Evolutionary conservation across 148 eudicot genomes (phyloP), one percentile per base, ranked within the genome.

Genomic region (Cornus kousa): DNA sequence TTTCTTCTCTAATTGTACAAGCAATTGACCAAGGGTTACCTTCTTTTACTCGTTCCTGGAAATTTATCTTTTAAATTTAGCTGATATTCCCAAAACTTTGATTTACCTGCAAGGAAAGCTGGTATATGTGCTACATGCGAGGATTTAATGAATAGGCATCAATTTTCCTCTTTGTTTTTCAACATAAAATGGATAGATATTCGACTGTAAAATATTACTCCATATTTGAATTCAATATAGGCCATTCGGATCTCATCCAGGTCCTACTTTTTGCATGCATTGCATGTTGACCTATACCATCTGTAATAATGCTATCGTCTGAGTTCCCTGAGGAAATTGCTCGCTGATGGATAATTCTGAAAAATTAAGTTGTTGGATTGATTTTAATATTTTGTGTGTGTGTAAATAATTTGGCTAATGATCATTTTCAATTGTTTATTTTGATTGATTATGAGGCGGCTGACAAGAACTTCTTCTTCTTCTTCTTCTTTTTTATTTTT

Each of bases 31-130:
- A 28, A 4, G 40, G 19, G 23, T 48, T 4, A 16, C 68, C 17
- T 24, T 74, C 35, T 80, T 68, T 39, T 46, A 68, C 73, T 68
- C 60, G 20, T 68, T 57, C 9, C 1, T 69, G 55, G 37, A 55
- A 66, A n/a, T n/a, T 74, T 67, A 68, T 17, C 53, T 46, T 48
- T 23, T 5, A 24, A 68, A 68, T 5, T 11, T 50, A 10, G 19
- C 73, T 43, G 43, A 17, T 22, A 23, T 64, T 17, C 5, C 23
- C 5, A 16, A 66, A 43, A 23, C 23, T 32, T 64, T 43, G 70
- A 55, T 3, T 23, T 46, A 67, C 17, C 28, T 17, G 43, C 31
- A 33, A 33, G 40, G 22, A n/a, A 8, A 50, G 68, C 28, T 40
- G 23, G 4, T 62, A n/a, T 62, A 5, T 20, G 22, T 19, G 66